These are phyloP conservation scores for Hemileccinum rubropunctum DNA, from an alignment of 768 basidiomycete species.

Conservation along the genomic window DNA sequence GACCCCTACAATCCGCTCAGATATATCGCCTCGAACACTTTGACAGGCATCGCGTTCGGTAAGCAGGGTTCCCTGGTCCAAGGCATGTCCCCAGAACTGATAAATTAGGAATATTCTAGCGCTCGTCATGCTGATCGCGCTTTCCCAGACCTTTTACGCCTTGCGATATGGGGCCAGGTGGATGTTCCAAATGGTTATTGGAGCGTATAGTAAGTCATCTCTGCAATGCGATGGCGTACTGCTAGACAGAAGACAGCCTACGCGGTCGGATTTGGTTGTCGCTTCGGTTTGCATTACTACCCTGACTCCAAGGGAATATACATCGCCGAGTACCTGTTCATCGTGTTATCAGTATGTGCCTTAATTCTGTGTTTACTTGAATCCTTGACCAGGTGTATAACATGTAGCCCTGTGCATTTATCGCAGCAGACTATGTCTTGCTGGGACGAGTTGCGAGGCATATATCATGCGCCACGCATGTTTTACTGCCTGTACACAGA, in stretches of 20 bases:
- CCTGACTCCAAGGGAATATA: constrained; percentile 54
- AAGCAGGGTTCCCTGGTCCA: constrained; percentile 9
- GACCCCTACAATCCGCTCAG: constrained; percentile 53
- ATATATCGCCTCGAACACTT: constrained; percentile 54
- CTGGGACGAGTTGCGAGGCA: constrained; percentile 57
- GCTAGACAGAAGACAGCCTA: constrained; percentile 40
- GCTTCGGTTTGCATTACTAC: constrained; percentile 52
- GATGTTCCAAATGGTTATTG: constrained; percentile 63
- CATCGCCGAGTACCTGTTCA: constrained; percentile 56
- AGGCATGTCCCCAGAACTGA: background rate
- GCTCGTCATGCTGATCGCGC: constrained; percentile 37
- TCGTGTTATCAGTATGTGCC: constrained; percentile 50
- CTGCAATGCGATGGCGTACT: background rate
- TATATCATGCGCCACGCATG: constrained; percentile 44
- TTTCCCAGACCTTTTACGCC: constrained; percentile 44
- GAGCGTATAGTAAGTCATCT: constrained; percentile 48
- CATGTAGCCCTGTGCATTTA: constrained; percentile 68
- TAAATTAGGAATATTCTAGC: constrained; percentile 7
- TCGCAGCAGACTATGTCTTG: constrained; percentile 66
- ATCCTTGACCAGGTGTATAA: background rate
- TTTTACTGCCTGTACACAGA: constrained; percentile 48
- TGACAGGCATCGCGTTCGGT: constrained; percentile 52
- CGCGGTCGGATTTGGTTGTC: constrained; percentile 51
- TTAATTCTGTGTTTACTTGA: constrained; percentile 5
- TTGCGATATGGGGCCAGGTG: constrained; percentile 47